phyloP scores from a whole-genome alignment of 495 filamentous ascomycete species.

The Penicillium cosmopolitanum region DNA sequence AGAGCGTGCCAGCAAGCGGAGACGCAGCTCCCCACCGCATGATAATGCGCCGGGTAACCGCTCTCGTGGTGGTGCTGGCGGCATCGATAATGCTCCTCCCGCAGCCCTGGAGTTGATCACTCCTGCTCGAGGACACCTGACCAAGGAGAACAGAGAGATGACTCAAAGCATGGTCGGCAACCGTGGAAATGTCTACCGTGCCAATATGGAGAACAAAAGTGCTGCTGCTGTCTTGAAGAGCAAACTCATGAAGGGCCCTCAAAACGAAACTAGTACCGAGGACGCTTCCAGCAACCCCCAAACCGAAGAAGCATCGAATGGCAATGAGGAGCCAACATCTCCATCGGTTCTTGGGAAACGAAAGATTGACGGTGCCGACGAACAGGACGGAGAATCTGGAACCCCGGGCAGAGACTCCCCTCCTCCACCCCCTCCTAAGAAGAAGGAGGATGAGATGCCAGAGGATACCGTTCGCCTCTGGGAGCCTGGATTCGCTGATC shows the following conservation, averaged over 20 bases:
- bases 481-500: slow-evolving; percentile 92
- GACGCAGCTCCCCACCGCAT: slow-evolving; percentile 52
- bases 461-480: slow-evolving; percentile 86
- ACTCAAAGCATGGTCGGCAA: slow-evolving; percentile 92
- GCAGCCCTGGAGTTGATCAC: slow-evolving; percentile 60
- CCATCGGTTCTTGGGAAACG: slow-evolving; percentile 61
- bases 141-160: slow-evolving; percentile 62
- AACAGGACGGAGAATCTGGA: slow-evolving; percentile 57
- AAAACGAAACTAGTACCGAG: slow-evolving; percentile 26
- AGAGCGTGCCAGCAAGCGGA: slow-evolving; percentile 48
- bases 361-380: slow-evolving; percentile 64
- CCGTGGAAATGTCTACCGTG: slow-evolving; percentile 70
- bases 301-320: slow-evolving; percentile 24
- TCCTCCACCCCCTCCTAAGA: slow-evolving; percentile 37
- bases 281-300: slow-evolving; percentile 18
- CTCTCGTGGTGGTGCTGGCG: slow-evolving; percentile 31
- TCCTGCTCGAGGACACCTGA: slow-evolving; percentile 58
- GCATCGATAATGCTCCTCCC: slow-evolving; percentile 42
- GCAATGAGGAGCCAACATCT: slow-evolving; percentile 34
- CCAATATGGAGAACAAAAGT: slow-evolving; percentile 90
- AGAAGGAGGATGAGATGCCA: slow-evolving; percentile 61
- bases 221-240: slow-evolving; percentile 88
- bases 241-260: slow-evolving; percentile 62
- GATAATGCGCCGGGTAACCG: slow-evolving; percentile 33
- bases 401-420: slow-evolving; percentile 63